phyloP scores from a whole-genome alignment of 2,329 filamentous ascomycete genomes.

The Tolypocladium paradoxum region DNA sequence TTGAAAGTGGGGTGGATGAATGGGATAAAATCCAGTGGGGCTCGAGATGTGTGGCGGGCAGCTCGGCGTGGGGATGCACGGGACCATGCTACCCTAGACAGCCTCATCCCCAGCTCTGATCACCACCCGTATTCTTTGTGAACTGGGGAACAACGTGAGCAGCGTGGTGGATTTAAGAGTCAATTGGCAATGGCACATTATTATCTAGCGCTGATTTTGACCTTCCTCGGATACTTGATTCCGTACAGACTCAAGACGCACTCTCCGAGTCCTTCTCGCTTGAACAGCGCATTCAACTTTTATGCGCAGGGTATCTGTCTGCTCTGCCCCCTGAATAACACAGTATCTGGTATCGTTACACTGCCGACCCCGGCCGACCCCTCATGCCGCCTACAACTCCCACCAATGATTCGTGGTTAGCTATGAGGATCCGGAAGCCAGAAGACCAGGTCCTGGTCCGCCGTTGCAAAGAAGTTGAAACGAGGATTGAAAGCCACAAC shows the following conservation, averaged over 20 bases:
- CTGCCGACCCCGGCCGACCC: background rate
- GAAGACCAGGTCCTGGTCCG: constrained; percentile 72
- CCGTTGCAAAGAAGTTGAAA: constrained; percentile 84
- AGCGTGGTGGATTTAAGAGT: background rate
- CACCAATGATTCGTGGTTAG: background rate
- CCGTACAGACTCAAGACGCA: background rate
- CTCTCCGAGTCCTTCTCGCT: background rate
- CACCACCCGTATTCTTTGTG: background rate
- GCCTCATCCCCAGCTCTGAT: background rate
- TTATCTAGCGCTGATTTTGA: too few relatives aligned
- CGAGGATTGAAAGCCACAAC: constrained; percentile 82
- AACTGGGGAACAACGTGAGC: background rate
- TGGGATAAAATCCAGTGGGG: background rate
- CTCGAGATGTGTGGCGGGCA: background rate
- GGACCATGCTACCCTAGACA: background rate
- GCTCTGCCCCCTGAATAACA: background rate
- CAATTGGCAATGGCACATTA: background rate
- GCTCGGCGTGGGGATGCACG: background rate
- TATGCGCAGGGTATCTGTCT: background rate
- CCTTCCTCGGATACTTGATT: too few relatives aligned
- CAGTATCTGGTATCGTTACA: background rate
- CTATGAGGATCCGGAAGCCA: constrained; percentile 60
- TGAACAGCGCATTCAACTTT: too few relatives aligned
- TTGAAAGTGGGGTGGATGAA: background rate
- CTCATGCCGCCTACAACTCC: background rate